Conservation (phyloP, 2,329 filamentous ascomycete species). For the Aspergillus versicolor region DNA sequence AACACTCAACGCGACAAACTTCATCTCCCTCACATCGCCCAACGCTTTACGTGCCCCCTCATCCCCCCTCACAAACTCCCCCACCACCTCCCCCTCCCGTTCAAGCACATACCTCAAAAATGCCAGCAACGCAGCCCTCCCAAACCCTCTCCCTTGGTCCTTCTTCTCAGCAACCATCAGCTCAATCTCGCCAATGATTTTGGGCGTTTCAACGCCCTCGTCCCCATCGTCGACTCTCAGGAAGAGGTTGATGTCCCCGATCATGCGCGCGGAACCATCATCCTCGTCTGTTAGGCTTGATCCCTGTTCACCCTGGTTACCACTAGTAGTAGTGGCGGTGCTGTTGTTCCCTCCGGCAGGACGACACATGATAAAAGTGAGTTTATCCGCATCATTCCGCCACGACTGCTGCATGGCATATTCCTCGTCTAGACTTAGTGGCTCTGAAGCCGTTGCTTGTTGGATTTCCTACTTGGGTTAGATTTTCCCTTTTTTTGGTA, state of each 20-base stretch:
- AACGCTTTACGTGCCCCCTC: conserved; percentile 7
- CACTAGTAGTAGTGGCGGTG: not conserved
- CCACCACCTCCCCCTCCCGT: conserved; percentile 56
- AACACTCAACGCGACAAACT: conserved; percentile 52
- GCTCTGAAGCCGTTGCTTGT: conserved; percentile 83
- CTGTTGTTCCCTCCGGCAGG: conserved; percentile 28
- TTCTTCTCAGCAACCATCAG: conserved; percentile 73
- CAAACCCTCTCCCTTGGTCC: conserved; percentile 63
- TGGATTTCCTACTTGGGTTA: conserved; percentile 62
- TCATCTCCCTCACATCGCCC: conserved; percentile 9
- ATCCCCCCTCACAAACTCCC: conserved; percentile 49
- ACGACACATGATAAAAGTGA: conserved; percentile 84
- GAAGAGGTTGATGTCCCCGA: conserved; percentile 81
- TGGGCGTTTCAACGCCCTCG: conserved; percentile 33
- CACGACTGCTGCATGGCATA: conserved; percentile 88
- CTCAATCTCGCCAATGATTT: conserved; percentile 70
- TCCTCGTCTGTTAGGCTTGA: conserved; percentile 32
- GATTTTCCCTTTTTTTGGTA: conserved; percentile 9
- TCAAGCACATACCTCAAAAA: conserved; percentile 68
- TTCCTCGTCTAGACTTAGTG: conserved; percentile 75
- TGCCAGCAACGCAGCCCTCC: conserved; percentile 61
- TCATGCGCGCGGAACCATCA: conserved; percentile 60
- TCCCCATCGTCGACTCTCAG: conserved; percentile 61
- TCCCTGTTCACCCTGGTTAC: not conserved
- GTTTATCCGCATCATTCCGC: conserved; percentile 77